Base-by-base conservation (phyloP, 495 filamentous ascomycete genomes). In the Cladorrhinum samala region DNA sequence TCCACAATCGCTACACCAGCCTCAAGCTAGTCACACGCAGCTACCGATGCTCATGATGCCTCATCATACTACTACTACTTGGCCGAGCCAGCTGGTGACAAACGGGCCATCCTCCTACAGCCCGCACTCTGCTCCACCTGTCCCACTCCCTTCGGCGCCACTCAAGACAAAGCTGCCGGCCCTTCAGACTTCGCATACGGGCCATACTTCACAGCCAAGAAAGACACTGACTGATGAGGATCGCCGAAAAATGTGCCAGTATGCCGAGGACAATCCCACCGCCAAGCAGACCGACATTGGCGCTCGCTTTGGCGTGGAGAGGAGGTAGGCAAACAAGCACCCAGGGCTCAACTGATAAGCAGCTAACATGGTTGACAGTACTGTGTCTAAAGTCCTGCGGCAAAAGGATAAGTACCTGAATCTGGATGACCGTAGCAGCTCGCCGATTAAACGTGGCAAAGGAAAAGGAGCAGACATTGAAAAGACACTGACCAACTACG, bases 231-330 rank as follows among this genome's bases (percentile, higher is more conserved):
- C 93, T 19, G 92, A 97, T 69, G 83, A 87, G 25, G 91, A 96
- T 64, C 83, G 93, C 47, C 82, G 91, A 51, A 81, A 82, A 47
- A 99, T 99, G 91, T 97, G 93, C 67, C 78, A 89, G 61, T 99
- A 95, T 70, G 88, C 92, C 63, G 89, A 95, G 65, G 91, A 96
- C 60, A 84, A 97, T 64, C 93, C 92, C 42, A 86, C 81, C 49
- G 87, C 88, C n/a, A 96, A 97, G 72, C 93, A 99, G 70, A 95
- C 91, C 19, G 93, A 97, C 65, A 99, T 99, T 74, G 93, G 93
- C 75, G 84, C 87, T 21, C 81, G 92, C 67, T 99, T 99, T 75
- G 92, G 93, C 19, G 93, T 99, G 50, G 93, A 99, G 75, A 78
- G 93, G 85, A 98, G 93, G 93, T 98, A 87, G 67, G 71, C 23